A percentile compares a stretch with the other conserved stretches of the same genome.
Conservation (phyloP, 768 basidiomycete genomes). For the Collybiopsis luxurians region DNA sequence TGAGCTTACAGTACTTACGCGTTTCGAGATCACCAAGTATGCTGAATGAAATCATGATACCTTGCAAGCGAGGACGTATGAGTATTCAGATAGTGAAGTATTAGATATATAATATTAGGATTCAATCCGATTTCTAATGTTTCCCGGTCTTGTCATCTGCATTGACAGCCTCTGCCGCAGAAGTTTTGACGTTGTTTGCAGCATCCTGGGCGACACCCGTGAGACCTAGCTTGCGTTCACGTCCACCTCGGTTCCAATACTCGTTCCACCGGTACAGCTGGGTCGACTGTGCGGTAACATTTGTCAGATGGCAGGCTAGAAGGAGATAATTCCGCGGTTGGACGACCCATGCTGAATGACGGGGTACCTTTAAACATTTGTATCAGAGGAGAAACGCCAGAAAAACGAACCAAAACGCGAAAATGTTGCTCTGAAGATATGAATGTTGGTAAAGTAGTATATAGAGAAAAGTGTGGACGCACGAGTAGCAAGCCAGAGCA, state of each 20-base stretch:
- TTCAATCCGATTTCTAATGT: neutral
- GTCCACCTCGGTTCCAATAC: slow-evolving; percentile 89
- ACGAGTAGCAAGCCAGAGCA: slow-evolving; percentile 91
- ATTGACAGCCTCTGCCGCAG: slow-evolving; percentile 50
- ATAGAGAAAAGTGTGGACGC: slow-evolving; percentile 34
- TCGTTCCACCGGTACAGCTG: slow-evolving; percentile 86
- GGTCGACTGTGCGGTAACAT: slow-evolving; percentile 79
- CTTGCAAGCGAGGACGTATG: too few species aligned
- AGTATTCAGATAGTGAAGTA: neutral
- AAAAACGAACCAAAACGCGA: slow-evolving; percentile 82
- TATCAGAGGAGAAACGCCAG: neutral
- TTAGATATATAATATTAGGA: neutral
- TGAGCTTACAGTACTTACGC: too few species aligned
- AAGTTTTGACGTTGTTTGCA: slow-evolving; percentile 30
- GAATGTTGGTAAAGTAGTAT: slow-evolving; percentile 5
- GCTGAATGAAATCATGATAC: too few species aligned
- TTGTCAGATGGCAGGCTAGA: slow-evolving; percentile 92
- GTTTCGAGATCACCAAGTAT: too few species aligned
- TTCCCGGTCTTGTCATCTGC: slow-evolving; percentile 42
- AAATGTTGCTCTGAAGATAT: slow-evolving; percentile 63
- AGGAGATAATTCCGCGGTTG: slow-evolving; percentile 95
- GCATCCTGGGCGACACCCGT: slow-evolving; percentile 21
- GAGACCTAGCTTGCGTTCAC: slow-evolving; percentile 62
- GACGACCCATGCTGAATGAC: slow-evolving; percentile 80
- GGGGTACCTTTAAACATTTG: slow-evolving; percentile 2